Evolutionary conservation across 257 asterid species (phyloP).

Genomic region (Ilex aquifolium): DNA sequence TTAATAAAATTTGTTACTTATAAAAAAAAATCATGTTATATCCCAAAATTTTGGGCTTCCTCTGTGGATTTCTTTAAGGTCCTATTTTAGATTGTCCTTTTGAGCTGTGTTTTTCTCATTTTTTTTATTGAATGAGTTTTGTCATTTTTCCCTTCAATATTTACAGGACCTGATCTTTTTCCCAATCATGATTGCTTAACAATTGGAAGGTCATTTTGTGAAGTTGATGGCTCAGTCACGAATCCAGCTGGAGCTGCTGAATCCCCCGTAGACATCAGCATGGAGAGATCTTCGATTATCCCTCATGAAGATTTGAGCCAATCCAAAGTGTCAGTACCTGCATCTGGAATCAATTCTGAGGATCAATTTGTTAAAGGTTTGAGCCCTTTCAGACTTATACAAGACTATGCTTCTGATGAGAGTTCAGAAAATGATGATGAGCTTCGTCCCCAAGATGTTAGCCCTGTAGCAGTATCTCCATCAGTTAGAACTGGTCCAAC

Average conservation of each 20-base stretch:
- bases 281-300: slow-evolving; percentile 17
- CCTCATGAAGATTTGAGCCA: slow-evolving; percentile 19
- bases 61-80: too few relatives aligned
- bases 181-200: too few relatives aligned
- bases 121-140: too few relatives aligned
- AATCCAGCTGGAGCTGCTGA: slow-evolving; percentile 20
- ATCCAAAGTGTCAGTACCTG: slow-evolving; percentile 19
- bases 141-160: too few relatives aligned
- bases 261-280: slow-evolving; percentile 15
- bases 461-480: slow-evolving; percentile 12
- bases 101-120: too few relatives aligned
- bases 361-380: slow-evolving; percentile 29
- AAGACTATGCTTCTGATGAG: slow-evolving; percentile 50
- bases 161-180: too few relatives aligned
- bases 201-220: slow-evolving; percentile 15
- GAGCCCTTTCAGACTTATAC: slow-evolving; percentile 46
- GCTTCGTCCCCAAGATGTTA: slow-evolving; percentile 26
- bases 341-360: slow-evolving; percentile 28
- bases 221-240: slow-evolving; percentile 24
- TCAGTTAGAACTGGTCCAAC: slow-evolving; percentile 21
- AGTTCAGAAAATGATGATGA: slow-evolving; percentile 38
- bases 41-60: too few relatives aligned
- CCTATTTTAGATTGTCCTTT: too few relatives aligned
- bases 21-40: too few relatives aligned
- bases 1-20: too few relatives aligned